Percentiles rank a stretch among this genome's conserved stretches.
These are phyloP conservation scores for Salvia rosmarinus DNA, from an alignment of 257 asterid genomes.

Conservation along the genomic window DNA sequence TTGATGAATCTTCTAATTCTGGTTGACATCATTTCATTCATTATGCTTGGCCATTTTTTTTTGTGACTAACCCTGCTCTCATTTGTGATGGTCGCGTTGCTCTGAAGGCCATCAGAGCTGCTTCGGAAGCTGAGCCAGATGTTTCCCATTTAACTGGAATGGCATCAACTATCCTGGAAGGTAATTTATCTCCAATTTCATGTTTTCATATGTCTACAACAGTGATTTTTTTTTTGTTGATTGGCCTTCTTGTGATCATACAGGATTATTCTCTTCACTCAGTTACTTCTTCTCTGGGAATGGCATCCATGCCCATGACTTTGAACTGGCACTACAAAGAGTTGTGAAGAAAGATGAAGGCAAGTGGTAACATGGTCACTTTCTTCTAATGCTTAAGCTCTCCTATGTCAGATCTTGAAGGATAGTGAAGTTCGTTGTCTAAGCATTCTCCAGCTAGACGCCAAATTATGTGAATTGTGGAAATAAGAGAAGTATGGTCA, in stretches of 20 bases:
- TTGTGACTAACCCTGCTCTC: conserved; percentile 27
- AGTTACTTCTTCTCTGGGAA: conserved; percentile 77
- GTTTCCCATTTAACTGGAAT: conserved; percentile 71
- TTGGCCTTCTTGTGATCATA: conserved; percentile 31
- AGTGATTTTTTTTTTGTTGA: conserved; percentile 28
- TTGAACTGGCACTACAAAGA: conserved; percentile 71
- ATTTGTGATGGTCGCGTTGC: conserved; percentile 24
- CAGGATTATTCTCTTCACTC: conserved; percentile 89
- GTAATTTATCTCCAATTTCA: conserved; percentile 42
- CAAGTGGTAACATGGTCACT: conserved; percentile 36
- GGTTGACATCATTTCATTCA: not conserved
- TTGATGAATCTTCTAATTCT: conserved; percentile 15
- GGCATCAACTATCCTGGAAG: conserved; percentile 73
- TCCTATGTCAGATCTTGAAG: conserved; percentile 5
- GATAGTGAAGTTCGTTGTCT: conserved; percentile 6
- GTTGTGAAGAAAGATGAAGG: conserved; percentile 64
- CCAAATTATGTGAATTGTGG: not conserved
- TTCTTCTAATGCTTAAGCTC: conserved; percentile 20
- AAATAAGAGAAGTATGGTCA: conserved; percentile 15
- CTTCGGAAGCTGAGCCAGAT: conserved; percentile 75
- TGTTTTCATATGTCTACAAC: conserved; percentile 29
- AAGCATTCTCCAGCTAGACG: conserved; percentile 4
- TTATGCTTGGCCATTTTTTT: conserved; percentile 28
- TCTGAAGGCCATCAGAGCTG: conserved; percentile 75
- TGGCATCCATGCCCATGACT: conserved; percentile 70